Base-by-base conservation (phyloP, 2,329 filamentous ascomycete species). In the Epichloe elymi region DNA sequence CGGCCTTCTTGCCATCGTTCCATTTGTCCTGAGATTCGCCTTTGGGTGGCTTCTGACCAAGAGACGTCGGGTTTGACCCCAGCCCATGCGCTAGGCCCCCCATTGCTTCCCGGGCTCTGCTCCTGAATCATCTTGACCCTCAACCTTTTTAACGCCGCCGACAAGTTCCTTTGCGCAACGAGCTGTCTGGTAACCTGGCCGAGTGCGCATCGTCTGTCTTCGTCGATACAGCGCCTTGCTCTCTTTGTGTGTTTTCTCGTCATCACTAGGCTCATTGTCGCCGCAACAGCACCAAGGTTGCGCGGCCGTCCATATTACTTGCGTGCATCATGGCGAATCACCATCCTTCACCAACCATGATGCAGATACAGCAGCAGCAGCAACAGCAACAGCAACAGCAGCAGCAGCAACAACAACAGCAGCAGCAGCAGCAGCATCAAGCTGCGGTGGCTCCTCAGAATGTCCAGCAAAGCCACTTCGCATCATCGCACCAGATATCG, bases 321-420 rank as follows among this genome's bases (percentile, higher is more conserved):
- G 48, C 44, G 46, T 50, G 58, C 62, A 68, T 56, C 57, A 88
- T 88, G 83, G 82, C 83, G 60, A 85, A 87, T 67, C 85, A 87
- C 61, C 87, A 90, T 63, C 83, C 84, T 41, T 91, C 87, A 60
- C 86, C 87, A 40, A 86, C 86, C 53, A 85, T 86, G 70, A 85
- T 90, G 70, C 77, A 79, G 61, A 74, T 80, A 74, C 50, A 60
- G 52, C 60, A 66, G 54, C 80, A 44, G 11, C 80, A 83, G 61
- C 73, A 49, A 0, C 80, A 85, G 52, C 80, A 83, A 61, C 73
- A 49, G 0, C 48, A 50, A 0, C 48, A 59, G 73, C 49, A 59
- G 44, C 59, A 66, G 52, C 80, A 83, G 61, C 73, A 49, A 0
- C 51, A 50, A 1, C 49, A 58, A 49, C 59, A 66, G 49, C 80